A percentile compares a stretch with the other conserved stretches of the same genome.
phyloP scores from a whole-genome alignment of 257 asterid species.

The Fraxinus pennsylvanica region DNA sequence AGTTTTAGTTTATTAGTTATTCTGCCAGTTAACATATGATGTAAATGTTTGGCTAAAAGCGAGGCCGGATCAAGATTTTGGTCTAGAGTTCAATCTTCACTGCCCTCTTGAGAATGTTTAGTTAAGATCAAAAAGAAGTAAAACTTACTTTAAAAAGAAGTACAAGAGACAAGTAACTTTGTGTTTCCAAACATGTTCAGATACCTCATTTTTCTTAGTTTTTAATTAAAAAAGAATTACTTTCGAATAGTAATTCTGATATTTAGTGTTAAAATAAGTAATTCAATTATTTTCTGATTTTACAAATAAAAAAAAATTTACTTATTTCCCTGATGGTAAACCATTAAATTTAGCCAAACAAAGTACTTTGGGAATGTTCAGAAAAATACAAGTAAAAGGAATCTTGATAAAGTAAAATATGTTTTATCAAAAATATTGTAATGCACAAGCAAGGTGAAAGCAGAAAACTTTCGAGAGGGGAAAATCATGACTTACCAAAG shows the following conservation, averaged over 20 bases:
- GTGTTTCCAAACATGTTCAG: not conserved
- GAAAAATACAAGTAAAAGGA: not conserved
- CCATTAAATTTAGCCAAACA: not conserved
- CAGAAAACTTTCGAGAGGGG: not conserved
- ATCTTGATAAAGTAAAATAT: not conserved
- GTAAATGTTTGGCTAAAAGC: not conserved
- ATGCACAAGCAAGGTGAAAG: not conserved
- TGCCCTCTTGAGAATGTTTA: not conserved
- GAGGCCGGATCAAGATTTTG: not conserved
- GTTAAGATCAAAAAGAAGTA: not conserved
- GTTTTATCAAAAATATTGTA: not conserved
- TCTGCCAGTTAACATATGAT: not conserved
- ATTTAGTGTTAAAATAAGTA: not conserved
- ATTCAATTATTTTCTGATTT: not conserved
- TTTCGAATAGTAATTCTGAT: not conserved
- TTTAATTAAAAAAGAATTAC: not conserved
- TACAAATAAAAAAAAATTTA: too few relatives aligned
- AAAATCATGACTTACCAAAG: conserved; percentile 54
- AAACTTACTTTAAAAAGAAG: too few relatives aligned
- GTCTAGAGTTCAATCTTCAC: not conserved
- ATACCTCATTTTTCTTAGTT: not conserved
- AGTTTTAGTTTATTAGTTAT: not conserved
- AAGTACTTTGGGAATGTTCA: not conserved
- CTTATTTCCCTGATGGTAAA: not conserved
- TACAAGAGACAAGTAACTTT: not conserved